These are phyloP conservation scores for Angomonas ambiguus DNA, from an alignment of 208 protist genomes.

Conservation along the genomic window DNA sequence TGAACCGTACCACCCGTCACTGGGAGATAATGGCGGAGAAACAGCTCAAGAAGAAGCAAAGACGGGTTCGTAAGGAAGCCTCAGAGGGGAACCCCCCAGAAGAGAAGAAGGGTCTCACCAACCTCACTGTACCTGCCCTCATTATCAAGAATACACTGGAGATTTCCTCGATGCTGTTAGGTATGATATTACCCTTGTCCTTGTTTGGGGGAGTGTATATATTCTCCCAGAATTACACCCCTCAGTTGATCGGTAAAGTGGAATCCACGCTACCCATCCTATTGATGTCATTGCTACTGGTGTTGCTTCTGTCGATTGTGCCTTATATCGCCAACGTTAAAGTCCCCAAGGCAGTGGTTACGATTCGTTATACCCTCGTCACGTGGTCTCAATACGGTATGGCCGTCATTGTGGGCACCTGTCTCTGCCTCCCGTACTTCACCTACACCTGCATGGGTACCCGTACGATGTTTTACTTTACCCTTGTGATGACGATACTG, in stretches of 20 bases:
- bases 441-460: conserved; percentile 51
- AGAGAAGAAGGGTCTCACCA: not conserved
- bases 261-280: conserved; percentile 30
- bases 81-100: not conserved
- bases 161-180: conserved; percentile 44
- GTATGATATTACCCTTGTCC: conserved; percentile 30
- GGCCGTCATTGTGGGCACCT: conserved; percentile 19
- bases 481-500: conserved; percentile 21
- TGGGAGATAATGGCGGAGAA: conserved; percentile 19
- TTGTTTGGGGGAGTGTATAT: conserved; percentile 37
- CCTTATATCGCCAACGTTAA: conserved; percentile 45
- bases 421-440: conserved; percentile 28
- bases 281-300: conserved; percentile 18
- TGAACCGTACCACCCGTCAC: conserved; percentile 50
- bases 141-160: conserved; percentile 42
- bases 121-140: conserved; percentile 10
- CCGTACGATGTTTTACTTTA: conserved; percentile 14
- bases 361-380: conserved; percentile 36
- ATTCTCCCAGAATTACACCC: conserved; percentile 44
- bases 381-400: conserved; percentile 52
- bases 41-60: not conserved
- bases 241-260: conserved; percentile 25
- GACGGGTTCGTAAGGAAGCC: not conserved
- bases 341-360: conserved; percentile 28
- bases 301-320: conserved; percentile 52